Conservation (phyloP, 2,329 filamentous ascomycete species). For the Cercospora nicotianae region DNA sequence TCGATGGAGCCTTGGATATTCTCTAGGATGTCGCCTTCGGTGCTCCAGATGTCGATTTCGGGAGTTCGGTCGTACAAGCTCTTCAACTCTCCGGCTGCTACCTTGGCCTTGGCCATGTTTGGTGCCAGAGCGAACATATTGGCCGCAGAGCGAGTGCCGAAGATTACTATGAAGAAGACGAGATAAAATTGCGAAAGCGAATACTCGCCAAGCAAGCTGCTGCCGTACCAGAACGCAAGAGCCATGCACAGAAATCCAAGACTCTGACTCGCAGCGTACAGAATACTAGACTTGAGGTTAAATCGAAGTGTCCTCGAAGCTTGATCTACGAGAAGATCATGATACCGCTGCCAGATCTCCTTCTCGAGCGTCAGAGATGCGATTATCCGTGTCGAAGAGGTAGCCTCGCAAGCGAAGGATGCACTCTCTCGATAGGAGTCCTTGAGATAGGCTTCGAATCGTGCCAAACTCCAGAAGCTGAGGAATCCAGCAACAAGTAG, state of each 20-base stretch:
- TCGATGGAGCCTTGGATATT: constrained; percentile 41
- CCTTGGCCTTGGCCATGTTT: constrained; percentile 35
- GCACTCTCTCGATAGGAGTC: constrained; percentile 16
- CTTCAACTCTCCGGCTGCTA: constrained; percentile 28
- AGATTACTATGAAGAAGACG: constrained; percentile 61
- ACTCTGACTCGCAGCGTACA: constrained; percentile 32
- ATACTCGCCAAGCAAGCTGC: constrained; percentile 35
- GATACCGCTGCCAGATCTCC: constrained; percentile 29
- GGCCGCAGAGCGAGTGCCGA: constrained; percentile 66
- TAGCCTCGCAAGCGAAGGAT: constrained; percentile 31
- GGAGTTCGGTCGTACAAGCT: constrained; percentile 11
- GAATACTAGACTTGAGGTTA: constrained; percentile 23
- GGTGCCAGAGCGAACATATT: constrained; percentile 62
- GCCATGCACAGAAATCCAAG: constrained; percentile 29
- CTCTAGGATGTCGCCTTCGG: constrained; percentile 18
- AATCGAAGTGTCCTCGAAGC: constrained; percentile 24
- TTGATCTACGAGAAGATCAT: constrained; percentile 28
- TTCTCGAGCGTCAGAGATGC: constrained; percentile 31
- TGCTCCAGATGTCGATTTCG: constrained; percentile 36
- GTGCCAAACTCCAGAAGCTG: constrained; percentile 41
- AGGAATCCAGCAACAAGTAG: constrained; percentile 48
- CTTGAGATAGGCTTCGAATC: constrained; percentile 12
- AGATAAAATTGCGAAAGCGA: constrained; percentile 52
- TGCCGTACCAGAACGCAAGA: constrained; percentile 36
- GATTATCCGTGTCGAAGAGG: constrained; percentile 32